Evolutionary conservation across 345 rosid species (phyloP), one percentile per base, ranked within the genome.

Genomic region (Lepidium sativum): DNA sequence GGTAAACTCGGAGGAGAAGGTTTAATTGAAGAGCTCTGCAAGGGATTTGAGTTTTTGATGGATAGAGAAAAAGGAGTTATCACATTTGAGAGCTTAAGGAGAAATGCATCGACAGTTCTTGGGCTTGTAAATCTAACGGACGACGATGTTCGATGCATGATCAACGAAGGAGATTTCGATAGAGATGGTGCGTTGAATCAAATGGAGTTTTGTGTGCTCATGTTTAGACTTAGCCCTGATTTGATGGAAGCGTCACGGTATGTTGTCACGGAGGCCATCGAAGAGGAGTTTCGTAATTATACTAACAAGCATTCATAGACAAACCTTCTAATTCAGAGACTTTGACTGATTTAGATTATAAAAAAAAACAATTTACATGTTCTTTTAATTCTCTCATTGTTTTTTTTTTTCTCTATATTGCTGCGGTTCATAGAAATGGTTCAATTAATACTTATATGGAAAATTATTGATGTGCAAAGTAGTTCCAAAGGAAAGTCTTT

Each of bases 121-220:
- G 96, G 95, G 1, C 76, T 91, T 40, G 89, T 81, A 42, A 92
- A 82, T 60, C 63, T 86, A 76, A 80, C 85, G 17, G 92, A 88
- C 68, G 92, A 82, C 14, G 98, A 92, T 35, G 77, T 88, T 0
- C 70, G 77, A 51, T 71, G 54, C 11, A 86, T 88, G 98, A 48
- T 92, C 54, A 69, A 63, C 57, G 92, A 89, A 78, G 95, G 97
- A 3, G 97, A 86, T 60, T 73, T 80, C 33, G 95, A 89, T 53
- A 75, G 95, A 0, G 95, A 89, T 47, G 92, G 91, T 2, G 88
- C 80, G 7, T 82, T 89, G 45, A 89, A 61, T 68, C 95, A 87
- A 82, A 87, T 85, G 97, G 95, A 89, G 86, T 89, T 89, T 54
- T 89, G 95, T 68, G 95, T 89, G n/a, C 75, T 89, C 72, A 89